These are phyloP conservation scores for Turritis glabra DNA, from an alignment of 345 rosid species.

Conservation along the genomic window DNA sequence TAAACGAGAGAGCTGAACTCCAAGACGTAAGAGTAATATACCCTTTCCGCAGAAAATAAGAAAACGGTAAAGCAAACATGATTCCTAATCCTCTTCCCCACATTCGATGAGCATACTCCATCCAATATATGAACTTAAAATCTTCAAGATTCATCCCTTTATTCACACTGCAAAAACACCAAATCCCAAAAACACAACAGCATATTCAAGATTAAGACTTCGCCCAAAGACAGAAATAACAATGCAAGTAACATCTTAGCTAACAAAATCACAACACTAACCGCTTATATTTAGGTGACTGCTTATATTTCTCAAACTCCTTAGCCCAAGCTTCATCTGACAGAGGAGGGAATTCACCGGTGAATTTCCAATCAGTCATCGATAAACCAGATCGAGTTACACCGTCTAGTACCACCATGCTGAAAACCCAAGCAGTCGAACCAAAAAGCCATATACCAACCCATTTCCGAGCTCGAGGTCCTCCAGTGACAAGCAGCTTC, in stretches of 20 bases:
- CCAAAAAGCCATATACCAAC: conserved; percentile 98
- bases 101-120: conserved; percentile 96
- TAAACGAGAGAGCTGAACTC: conserved; percentile 68
- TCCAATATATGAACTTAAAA: conserved; percentile 96
- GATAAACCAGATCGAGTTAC: conserved; percentile 89
- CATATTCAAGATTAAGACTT: neutral
- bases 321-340: conserved; percentile 76
- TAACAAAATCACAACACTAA: conserved; percentile 17
- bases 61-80: conserved; percentile 93
- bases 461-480: conserved; percentile 76
- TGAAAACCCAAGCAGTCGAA: conserved; percentile 92
- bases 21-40: conserved; percentile 80
- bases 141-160: conserved; percentile 90
- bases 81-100: conserved; percentile 96
- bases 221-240: neutral
- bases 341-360: conserved; percentile 79
- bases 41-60: conserved; percentile 82
- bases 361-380: conserved; percentile 95
- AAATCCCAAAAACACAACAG: neutral
- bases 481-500: conserved; percentile 74
- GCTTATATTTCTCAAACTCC: conserved; percentile 88
- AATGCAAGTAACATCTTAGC: conserved; percentile 8
- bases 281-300: conserved; percentile 87
- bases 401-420: conserved; percentile 89
- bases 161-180: conserved; percentile 59